Base-by-base conservation (phyloP, 352 stramenopile genomes). In the Pythium aquatile region DNA sequence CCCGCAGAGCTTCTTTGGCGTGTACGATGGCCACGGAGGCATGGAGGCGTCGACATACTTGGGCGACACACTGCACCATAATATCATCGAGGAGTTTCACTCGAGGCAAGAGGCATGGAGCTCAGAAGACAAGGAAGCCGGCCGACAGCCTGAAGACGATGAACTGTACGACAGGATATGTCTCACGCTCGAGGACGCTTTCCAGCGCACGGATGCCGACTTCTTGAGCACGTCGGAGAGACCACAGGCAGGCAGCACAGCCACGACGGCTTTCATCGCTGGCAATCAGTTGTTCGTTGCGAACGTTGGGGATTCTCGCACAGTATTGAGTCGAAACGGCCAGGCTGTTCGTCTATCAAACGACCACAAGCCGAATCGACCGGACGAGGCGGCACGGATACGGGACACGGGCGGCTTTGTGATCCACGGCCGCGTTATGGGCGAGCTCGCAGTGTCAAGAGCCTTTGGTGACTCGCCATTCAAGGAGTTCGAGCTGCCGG, bases 11-110 rank as follows among this genome's bases (percentile, higher is more conserved):
- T 99, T 97, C 75, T 97, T 97, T 68, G 96, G 83, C 6, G 96
- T 99, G 2, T 99, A 98, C 71, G 97, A 99, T 76, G 97, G 97
- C 17, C 97, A 99, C 62, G 97, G 97, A 28, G 97, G 97, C 24
- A 81, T 91, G 49, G 90, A 98, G 74, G 94, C 91, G 35, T 98
- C 93, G 11, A 85, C 87, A 28, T 98, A 96, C 67, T 61, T 98
- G 1, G 75, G 89, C 4, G 82, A 94, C 39, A 73, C 75, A 26
- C 67, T 93, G 63, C 85, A 94, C 51, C 70, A 86, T 52, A 88
- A 85, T 48, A 75, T 94, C 33, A 78, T 83, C 16, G 73, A 85
- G 30, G 61, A 79, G 17, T 87, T 94, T 44, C 78, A 75, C 48
- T 67, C 63, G 14, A 72, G 71, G 33, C 76, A 86, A 48, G 79